These are phyloP conservation scores for Pleoardoris graminearum DNA, from an alignment of 2,329 filamentous ascomycete species.

Conservation along the genomic window DNA sequence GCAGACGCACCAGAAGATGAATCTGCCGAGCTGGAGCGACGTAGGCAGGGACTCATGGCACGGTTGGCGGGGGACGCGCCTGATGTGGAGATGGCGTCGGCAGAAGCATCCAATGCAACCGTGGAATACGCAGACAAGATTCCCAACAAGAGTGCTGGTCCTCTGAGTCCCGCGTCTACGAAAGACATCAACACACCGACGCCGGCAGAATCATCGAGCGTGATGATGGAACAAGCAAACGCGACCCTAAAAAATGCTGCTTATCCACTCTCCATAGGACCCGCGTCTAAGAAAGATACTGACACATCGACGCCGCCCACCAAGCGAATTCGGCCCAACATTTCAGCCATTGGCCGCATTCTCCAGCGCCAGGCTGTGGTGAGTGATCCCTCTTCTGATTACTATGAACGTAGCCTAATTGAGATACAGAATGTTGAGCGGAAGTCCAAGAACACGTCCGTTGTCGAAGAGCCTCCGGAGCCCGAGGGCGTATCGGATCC, in stretches of 20 bases:
- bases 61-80: conserved; percentile 13
- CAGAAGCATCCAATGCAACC: background rate
- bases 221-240: too few relatives aligned
- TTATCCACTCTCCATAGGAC: too few relatives aligned
- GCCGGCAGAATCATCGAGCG: too few relatives aligned
- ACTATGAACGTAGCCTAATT: background rate
- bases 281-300: background rate
- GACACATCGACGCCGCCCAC: conserved; percentile 7
- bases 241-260: too few relatives aligned
- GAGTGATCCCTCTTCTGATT: background rate
- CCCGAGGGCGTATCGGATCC: conserved; percentile 49
- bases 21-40: conserved; percentile 22
- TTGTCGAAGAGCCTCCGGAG: conserved; percentile 24
- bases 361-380: conserved; percentile 32
- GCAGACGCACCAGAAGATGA: conserved; percentile 12
- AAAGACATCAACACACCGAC: conserved; percentile 5
- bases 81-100: background rate
- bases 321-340: conserved; percentile 32
- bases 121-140: background rate
- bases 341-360: conserved; percentile 35
- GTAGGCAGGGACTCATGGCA: conserved; percentile 30
- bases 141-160: background rate
- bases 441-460: conserved; percentile 22
- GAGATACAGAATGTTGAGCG: conserved; percentile 17
- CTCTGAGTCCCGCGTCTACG: background rate